phyloP scores from a whole-genome alignment of 495 filamentous ascomycete genomes.

The Xylaria acuta region DNA sequence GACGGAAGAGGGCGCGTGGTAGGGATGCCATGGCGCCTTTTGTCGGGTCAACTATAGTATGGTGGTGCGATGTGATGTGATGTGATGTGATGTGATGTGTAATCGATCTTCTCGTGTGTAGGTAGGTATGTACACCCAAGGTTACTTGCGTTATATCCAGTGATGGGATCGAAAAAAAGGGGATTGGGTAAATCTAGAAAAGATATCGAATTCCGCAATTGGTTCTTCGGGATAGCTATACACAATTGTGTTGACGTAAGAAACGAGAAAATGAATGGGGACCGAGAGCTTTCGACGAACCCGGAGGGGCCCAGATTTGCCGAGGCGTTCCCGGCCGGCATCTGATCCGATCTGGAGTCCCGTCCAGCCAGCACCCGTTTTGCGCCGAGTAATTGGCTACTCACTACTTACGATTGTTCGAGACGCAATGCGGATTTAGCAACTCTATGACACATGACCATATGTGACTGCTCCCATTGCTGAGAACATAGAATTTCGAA shows the following conservation, averaged over 20 bases:
- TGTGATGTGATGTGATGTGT: not conserved
- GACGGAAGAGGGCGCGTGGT: constrained; percentile 34
- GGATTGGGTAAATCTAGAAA: not conserved
- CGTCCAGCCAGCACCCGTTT: not conserved
- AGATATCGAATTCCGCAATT: not conserved
- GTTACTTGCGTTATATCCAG: no score
- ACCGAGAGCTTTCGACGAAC: not conserved
- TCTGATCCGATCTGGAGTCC: not conserved
- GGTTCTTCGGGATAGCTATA: not conserved
- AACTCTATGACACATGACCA: not conserved
- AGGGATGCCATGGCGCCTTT: constrained; percentile 34
- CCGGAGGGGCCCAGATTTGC: constrained; percentile 12
- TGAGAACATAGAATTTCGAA: not conserved
- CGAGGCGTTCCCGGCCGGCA: constrained; percentile 17
- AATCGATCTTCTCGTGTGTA: not conserved
- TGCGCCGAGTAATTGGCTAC: constrained; percentile 7
- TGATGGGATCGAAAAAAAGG: not conserved
- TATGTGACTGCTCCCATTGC: not conserved
- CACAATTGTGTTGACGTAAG: constrained; percentile 24
- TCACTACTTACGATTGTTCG: not conserved
- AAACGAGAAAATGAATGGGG: constrained; percentile 19
- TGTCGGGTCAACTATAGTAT: not conserved
- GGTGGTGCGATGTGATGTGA: no score
- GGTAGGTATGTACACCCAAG: not conserved
- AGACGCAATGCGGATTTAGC: not conserved